Percentiles rank a stretch among this genome's conserved stretches.
Evolutionary conservation across 768 basidiomycete genomes (phyloP).

Genomic region (Hygrocybe punicea): DNA sequence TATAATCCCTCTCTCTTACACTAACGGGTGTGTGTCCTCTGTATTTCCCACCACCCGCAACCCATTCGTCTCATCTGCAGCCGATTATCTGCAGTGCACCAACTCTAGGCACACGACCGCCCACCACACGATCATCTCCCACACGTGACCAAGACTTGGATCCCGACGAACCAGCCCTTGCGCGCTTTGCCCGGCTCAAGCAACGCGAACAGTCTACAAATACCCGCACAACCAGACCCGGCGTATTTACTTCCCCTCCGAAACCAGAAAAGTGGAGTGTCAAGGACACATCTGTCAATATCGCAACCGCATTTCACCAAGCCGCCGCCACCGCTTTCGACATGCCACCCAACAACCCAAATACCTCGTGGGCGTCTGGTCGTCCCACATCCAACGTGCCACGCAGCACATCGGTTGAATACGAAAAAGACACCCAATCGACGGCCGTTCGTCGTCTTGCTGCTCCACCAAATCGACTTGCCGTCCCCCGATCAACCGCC

Average conservation of each 20-base stretch:
- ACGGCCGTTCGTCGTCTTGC: slow-evolving; percentile 56
- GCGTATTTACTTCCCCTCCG: slow-evolving; percentile 44
- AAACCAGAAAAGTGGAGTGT: slow-evolving; percentile 70
- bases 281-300: slow-evolving; percentile 83
- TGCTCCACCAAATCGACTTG: slow-evolving; percentile 53
- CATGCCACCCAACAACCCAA: slow-evolving; percentile 46
- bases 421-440: slow-evolving; percentile 62
- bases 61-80: slow-evolving; percentile 15
- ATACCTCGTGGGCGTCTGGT: slow-evolving; percentile 65
- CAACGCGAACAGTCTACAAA: slow-evolving; percentile 38
- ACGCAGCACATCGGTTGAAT: slow-evolving; percentile 77
- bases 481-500: slow-evolving; percentile 26
- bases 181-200: slow-evolving; percentile 43
- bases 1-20: slow-evolving; percentile 53
- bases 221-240: slow-evolving; percentile 23
- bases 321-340: slow-evolving; percentile 54
- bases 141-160: slow-evolving; percentile 37
- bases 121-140: slow-evolving; percentile 49
- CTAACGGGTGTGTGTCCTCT: slow-evolving; percentile 72
- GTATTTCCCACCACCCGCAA: slow-evolving; percentile 16
- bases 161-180: slow-evolving; percentile 41
- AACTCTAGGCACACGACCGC: slow-evolving; percentile 53
- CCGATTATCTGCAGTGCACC: slow-evolving; percentile 46
- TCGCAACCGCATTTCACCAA: slow-evolving; percentile 75
- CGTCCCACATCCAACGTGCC: slow-evolving; percentile 49